A percentile compares a stretch with the other conserved stretches of the same genome.
phyloP scores from a whole-genome alignment of 805 yeast species.

The Candida piceae region DNA sequence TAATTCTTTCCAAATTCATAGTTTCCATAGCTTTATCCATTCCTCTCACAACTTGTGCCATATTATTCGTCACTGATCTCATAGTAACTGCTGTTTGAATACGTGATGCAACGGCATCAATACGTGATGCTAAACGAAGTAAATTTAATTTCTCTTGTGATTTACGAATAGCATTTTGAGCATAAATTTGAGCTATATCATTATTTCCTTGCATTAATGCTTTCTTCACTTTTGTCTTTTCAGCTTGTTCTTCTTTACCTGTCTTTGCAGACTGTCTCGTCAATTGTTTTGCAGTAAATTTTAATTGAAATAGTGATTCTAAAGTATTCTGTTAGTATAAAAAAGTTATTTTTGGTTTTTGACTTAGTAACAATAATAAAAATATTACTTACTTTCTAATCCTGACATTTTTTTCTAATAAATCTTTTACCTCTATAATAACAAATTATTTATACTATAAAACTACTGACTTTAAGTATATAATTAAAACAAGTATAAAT shows the following conservation, averaged over 20 bases:
- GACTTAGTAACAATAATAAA: too few species aligned
- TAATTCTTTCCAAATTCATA: slow-evolving; percentile 90
- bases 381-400: slow-evolving; percentile 34
- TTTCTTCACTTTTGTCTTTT: slow-evolving; percentile 84
- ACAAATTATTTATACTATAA: too few species aligned
- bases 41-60: slow-evolving; percentile 88
- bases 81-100: slow-evolving; percentile 98
- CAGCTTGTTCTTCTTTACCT: slow-evolving; percentile 82
- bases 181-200: slow-evolving; percentile 91
- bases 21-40: slow-evolving; percentile 95
- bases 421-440: too few species aligned
- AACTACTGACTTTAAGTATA: too few species aligned
- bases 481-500: too few species aligned
- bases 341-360: too few species aligned
- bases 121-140: slow-evolving; percentile 76
- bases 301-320: slow-evolving; percentile 62
- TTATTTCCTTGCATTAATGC: slow-evolving; percentile 80
- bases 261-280: slow-evolving; percentile 87
- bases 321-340: slow-evolving; percentile 12
- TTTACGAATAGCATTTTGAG: slow-evolving; percentile 93
- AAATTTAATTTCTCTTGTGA: slow-evolving; percentile 80
- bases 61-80: slow-evolving; percentile 91
- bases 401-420: slow-evolving; percentile 30
- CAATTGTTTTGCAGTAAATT: slow-evolving; percentile 91
- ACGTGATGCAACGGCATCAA: slow-evolving; percentile 93